Percentiles rank a stretch among this genome's conserved stretches.
phyloP scores from a whole-genome alignment of 345 rosid species.

The Salix suchowensis region DNA sequence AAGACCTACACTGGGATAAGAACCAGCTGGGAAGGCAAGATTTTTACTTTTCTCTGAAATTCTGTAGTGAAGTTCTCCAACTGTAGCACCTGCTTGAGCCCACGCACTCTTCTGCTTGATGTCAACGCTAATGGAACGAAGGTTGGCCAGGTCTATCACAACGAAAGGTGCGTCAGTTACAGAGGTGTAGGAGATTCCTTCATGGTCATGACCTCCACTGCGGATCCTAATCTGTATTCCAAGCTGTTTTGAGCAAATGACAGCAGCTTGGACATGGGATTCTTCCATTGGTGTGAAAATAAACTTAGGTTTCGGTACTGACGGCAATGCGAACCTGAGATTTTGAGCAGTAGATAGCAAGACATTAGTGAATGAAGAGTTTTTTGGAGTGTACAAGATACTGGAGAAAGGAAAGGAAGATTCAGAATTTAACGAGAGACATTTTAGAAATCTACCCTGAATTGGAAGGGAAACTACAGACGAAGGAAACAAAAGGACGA shows the following conservation, averaged over 20 bases:
- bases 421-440: conserved; percentile 11
- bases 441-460: conserved; percentile 17
- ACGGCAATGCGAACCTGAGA: conserved; percentile 20
- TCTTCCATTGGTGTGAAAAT: conserved; percentile 25
- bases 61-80: conserved; percentile 16
- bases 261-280: conserved; percentile 29
- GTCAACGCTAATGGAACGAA: conserved; percentile 9
- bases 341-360: conserved; percentile 23
- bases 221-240: conserved; percentile 19
- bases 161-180: conserved; percentile 7
- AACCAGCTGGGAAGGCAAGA: conserved; percentile 21
- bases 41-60: conserved; percentile 11
- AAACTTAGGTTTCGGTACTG: conserved; percentile 19
- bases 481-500: conserved; percentile 17
- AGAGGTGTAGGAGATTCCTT: conserved; percentile 19
- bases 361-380: conserved; percentile 15
- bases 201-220: conserved; percentile 24
- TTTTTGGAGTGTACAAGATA: conserved; percentile 19
- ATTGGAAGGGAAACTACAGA: not conserved
- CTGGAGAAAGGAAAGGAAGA: conserved; percentile 20
- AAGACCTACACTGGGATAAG: conserved; percentile 8
- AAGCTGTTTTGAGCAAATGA: conserved; percentile 16
- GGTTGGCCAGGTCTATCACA: conserved; percentile 12
- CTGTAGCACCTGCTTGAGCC: conserved; percentile 24
- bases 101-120: conserved; percentile 5